Base-by-base conservation (phyloP, 164 flowering plant species). In the Kalanchoe fedtschenkoi region DNA sequence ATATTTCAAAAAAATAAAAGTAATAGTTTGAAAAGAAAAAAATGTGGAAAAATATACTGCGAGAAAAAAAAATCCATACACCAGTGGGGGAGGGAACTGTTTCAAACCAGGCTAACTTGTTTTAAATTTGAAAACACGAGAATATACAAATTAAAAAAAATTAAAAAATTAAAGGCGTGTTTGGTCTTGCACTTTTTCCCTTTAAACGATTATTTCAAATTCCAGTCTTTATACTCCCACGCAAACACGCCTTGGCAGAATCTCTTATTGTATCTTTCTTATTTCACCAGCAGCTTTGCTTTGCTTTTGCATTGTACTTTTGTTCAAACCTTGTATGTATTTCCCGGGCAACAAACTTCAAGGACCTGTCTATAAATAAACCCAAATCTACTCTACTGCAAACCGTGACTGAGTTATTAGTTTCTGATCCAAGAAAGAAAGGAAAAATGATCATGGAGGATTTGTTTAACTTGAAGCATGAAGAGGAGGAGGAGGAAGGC, bases 361-460 rank as follows among this genome's bases (percentile, higher is more conserved):
- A 26, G 16, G 24, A 2, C 32, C 30, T 51, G 17, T 9, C 8
- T 51, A 51, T 51, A 51, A 47, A 47, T 47, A 47, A 9, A 51
- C 28, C 10, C 28, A 51, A 10, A 3, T 14, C 21, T 21, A 24
- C 8, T 22, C 17, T n/a, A 44, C 53, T 17, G 24, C n/a, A 44
- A 5, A 42, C 3, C 16, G 17, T 42, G 17, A 5, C 14, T 11
- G 17, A 42, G 14, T 42, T 42, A 15, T 8, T 42, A 42, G n/a
- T 5, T 15, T 46, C 3, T 21, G 7, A 17, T n/a, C n/a, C 53
- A 44, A 44, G 53, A 44, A 44, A n/a, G 21, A 44, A 5, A 44
- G 51, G n/a, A 51, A 26, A 51, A 26, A 51, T 51, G 56, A 51
- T 51, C 56, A 51, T 51, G 56, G 33, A 51, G 32, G 61, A 58